Evolutionary conservation across 2,329 filamentous ascomycete genomes (phyloP), one percentile per base, ranked within the genome.

Genomic region (Rutstroemia sp.): DNA sequence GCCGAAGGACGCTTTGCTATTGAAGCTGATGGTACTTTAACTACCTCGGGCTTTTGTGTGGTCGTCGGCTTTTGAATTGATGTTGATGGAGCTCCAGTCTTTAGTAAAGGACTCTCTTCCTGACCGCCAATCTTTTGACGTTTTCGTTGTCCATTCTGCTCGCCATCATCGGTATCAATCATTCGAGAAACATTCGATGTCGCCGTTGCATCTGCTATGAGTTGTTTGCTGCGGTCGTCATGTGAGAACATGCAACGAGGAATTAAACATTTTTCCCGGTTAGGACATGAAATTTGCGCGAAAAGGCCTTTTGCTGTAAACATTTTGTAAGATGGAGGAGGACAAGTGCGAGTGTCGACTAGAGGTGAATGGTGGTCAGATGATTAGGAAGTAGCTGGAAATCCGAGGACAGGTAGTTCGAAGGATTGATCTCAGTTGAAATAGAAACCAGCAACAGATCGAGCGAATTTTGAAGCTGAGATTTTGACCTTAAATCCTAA

Each of bases 81-180:
- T 25, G 27, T 42, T 27, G 21, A 12, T 21, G 21, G 45, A 16
- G 25, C 38, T n/a, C 23, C 45, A 23, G 14, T 41, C 19, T 34
- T 57, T 30, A 27, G 25, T n/a, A 27, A 41, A 34, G 48, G 34
- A 17, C 21, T 53, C 17, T 53, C 34, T 17, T 57, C 53, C 5
- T 57, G 61, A 46, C 58, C 51, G n/a, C 57, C 60, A 47, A 65
- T 42, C 51, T 65, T 71, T 47, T 61, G 63, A 48, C 69, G 66
- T 57, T 72, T 72, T 51, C 67, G 59, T 51, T 64, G 66, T n/a
- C 62, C 65, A 56, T 70, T 66, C 41, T 71, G 66, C 57, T 62
- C 63, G 41, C 59, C 64, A 48, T 60, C 30, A 23, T 42, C 17
- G 17, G 5, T 23, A 30, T 45, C 27, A 41, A 7, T 12, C 42